Evolutionary conservation across 2,329 filamentous ascomycete species (phyloP), one percentile per base, ranked within the genome.

Genomic region (Alternaria triticina): DNA sequence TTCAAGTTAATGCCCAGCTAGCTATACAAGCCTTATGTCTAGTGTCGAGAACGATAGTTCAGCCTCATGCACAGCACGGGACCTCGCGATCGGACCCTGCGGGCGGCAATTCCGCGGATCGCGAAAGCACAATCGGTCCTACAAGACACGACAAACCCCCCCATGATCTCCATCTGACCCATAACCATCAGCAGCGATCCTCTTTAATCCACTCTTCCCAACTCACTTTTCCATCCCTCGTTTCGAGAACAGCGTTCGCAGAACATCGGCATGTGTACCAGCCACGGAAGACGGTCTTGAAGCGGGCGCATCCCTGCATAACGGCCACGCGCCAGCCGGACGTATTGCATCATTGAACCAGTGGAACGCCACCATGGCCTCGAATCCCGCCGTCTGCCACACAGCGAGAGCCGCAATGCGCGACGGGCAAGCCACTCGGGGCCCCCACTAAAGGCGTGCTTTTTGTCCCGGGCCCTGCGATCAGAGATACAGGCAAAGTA

Each of bases 101-200:
- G 52, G 30, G 15, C 54, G 54, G 45, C 52, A 25, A 36, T 57
- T 27, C 54, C 59, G 59, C 43, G 22, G 46, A 61, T 61, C 54
- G 59, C 59, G 27, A 50, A 46, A 46, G 51, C 45, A 57, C 20
- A 52, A 61, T 61, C 59, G 59, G 59, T 52, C 59, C 59, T 61
- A 61, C 54, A 49, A 25, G 50, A 46, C 23, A 54, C 27, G 54
- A 15, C 33, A 36, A 50, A 49, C 30, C 51, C 52, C 36, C 46
- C 54, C 59, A 61, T 30, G 17, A 50, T 49, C 11, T 20, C 23
- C 49, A 49, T 36, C 25, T 46, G 25, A 20, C 56, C 30, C 56
- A 50, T 43, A 33, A 17, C 30, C 49, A 30, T 45, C 30, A 44
- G 28, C 17, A 22, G 12, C 33, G 55, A 62, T 49, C 55, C 28